Percentiles rank a stretch among this genome's conserved stretches.
Evolutionary conservation across 495 filamentous ascomycete genomes (phyloP).

Genomic region (Tirmania nivea): DNA sequence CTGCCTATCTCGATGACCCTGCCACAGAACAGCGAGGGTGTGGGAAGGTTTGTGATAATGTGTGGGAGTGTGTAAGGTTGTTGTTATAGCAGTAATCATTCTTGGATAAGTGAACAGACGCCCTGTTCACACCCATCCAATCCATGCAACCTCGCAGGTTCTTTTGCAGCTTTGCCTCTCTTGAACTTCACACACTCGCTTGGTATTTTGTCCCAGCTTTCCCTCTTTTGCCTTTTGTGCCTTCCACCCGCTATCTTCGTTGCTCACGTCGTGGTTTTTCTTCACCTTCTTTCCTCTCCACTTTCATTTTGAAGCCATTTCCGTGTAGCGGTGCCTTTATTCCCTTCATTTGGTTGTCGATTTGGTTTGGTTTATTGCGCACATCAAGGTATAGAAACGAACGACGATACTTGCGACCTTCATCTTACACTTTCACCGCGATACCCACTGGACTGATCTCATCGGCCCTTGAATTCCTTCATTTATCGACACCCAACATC

Average conservation of each 20-base stretch:
- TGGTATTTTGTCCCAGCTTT: not conserved
- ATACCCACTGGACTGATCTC: conserved; percentile 19
- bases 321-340: not conserved
- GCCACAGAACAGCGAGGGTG: not conserved
- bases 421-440: no score
- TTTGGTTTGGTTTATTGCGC: not conserved
- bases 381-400: not conserved
- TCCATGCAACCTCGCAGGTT: not conserved
- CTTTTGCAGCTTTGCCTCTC: not conserved
- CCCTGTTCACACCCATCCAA: not conserved
- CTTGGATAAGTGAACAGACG: no score
- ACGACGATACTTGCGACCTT: not conserved
- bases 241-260: not conserved
- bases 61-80: not conserved
- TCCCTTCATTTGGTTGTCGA: not conserved
- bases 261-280: not conserved
- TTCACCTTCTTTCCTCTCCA: not conserved
- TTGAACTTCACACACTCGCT: not conserved
- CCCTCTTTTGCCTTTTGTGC: not conserved
- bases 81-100: not conserved
- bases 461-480: conserved; percentile 21
- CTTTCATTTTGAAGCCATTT: not conserved
- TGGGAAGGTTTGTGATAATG: not conserved
- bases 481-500: conserved; percentile 5
- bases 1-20: not conserved